Conservation (phyloP, 352 stramenopile genomes). For the Globisporangium abappressorium region DNA sequence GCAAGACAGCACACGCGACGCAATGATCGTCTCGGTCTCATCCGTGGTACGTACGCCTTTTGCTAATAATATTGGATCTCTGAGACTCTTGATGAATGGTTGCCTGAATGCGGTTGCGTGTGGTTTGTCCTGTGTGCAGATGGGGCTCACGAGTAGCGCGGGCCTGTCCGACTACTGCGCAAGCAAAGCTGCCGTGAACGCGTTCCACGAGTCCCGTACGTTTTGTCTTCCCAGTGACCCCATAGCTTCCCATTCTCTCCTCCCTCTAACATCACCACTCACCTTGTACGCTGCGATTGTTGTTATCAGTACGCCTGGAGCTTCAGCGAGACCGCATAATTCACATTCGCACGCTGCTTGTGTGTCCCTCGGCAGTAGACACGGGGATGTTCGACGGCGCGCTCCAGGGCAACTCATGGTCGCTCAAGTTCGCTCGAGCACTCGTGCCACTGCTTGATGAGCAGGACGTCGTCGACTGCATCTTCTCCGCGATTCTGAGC, state of each 20-base stretch:
- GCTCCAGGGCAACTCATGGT: constrained; percentile 37
- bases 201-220: constrained; percentile 57
- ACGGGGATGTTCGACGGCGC: constrained; percentile 78
- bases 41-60: constrained; percentile 44
- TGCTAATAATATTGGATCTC: background rate
- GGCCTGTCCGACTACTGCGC: constrained; percentile 73
- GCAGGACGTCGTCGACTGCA: constrained; percentile 43
- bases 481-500: constrained; percentile 50
- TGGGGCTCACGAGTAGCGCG: constrained; percentile 66
- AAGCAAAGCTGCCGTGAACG: constrained; percentile 70
- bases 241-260: background rate
- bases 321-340: constrained; percentile 52
- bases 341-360: constrained; percentile 66
- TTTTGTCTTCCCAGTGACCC: background rate
- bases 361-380: constrained; percentile 68
- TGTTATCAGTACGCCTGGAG: constrained; percentile 65
- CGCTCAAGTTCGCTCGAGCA: constrained; percentile 29
- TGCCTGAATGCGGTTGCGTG: background rate
- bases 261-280: background rate
- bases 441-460: constrained; percentile 55
- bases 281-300: background rate
- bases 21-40: constrained; percentile 68
- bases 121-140: constrained; percentile 25
- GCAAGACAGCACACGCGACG: constrained; percentile 24
- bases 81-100: background rate